phyloP scores from a whole-genome alignment of 2,329 filamentous ascomycete genomes.

The Aspergillus japonicus region DNA sequence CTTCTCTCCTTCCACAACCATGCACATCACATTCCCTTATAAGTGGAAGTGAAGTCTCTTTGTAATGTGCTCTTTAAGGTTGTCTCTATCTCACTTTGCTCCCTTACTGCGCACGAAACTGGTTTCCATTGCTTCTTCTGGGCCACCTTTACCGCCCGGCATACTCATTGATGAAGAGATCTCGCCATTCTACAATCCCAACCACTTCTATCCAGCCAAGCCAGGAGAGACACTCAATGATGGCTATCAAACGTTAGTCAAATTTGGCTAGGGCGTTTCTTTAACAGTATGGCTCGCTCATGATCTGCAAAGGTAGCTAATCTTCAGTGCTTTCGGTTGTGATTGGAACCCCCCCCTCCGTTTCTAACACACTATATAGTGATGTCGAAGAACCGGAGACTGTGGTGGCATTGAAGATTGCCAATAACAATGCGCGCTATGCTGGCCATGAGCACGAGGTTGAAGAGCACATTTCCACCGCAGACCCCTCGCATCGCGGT shows the following conservation, averaged over 20 bases:
- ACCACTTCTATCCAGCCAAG: conserved; percentile 31
- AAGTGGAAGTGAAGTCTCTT: conserved; percentile 14
- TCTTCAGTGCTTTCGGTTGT: conserved; percentile 16
- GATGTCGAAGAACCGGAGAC: conserved; percentile 26
- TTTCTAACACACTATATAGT: conserved; percentile 27
- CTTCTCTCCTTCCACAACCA: no score
- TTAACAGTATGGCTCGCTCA: conserved; percentile 34
- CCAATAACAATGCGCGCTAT: conserved; percentile 25
- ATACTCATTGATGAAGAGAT: conserved; percentile 32
- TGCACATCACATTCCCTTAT: conserved; percentile 17
- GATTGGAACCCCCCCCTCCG: conserved; percentile 11
- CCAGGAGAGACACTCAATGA: conserved; percentile 30
- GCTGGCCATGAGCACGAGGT: conserved; percentile 33
- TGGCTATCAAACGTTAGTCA: conserved; percentile 30
- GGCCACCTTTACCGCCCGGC: conserved; percentile 22
- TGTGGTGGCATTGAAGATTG: conserved; percentile 31
- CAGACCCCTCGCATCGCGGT: conserved; percentile 35
- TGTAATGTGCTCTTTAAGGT: conserved; percentile 25
- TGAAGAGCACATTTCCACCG: conserved; percentile 33
- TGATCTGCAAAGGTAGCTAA: conserved; percentile 27
- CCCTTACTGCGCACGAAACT: conserved; percentile 27
- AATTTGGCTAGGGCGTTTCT: conserved; percentile 32
- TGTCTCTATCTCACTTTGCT: conserved; percentile 19
- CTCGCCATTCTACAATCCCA: conserved; percentile 29
- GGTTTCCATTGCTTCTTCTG: conserved; percentile 24